phyloP scores from a whole-genome alignment of 805 yeast species.

The Kodamaea laetipori region DNA sequence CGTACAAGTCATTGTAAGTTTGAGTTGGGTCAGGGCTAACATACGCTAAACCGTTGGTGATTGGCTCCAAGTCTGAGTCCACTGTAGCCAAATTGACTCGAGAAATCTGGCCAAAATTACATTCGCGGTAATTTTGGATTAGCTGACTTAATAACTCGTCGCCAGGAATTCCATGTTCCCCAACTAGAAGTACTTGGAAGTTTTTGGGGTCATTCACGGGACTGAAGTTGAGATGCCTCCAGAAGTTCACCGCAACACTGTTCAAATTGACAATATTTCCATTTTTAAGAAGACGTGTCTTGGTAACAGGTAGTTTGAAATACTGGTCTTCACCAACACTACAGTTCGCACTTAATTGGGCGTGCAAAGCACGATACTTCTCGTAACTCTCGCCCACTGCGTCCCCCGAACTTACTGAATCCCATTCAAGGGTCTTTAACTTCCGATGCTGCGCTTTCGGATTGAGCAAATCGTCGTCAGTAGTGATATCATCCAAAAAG shows the following conservation, averaged over 20 bases:
- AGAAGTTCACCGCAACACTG: slow-evolving; percentile 48
- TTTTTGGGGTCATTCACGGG: slow-evolving; percentile 54
- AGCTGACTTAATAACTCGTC: slow-evolving; percentile 45
- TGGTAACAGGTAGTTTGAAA: slow-evolving; percentile 28
- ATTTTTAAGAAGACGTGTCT: slow-evolving; percentile 35
- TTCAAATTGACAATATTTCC: slow-evolving; percentile 48
- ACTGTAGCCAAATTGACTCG: slow-evolving; percentile 30
- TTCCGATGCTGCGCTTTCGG: slow-evolving; percentile 25
- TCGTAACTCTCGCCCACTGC: slow-evolving; percentile 23
- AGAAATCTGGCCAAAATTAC: slow-evolving; percentile 50
- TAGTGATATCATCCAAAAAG: slow-evolving; percentile 41
- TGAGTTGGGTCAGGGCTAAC: slow-evolving; percentile 18
- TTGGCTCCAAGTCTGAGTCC: slow-evolving; percentile 33
- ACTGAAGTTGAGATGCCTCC: slow-evolving; percentile 59
- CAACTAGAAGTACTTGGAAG: slow-evolving; percentile 52
- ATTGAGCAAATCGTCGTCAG: slow-evolving; percentile 29
- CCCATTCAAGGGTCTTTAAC: slow-evolving; percentile 37
- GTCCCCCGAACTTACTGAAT: slow-evolving; percentile 25
- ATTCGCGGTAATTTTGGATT: slow-evolving; percentile 46
- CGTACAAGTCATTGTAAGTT: slow-evolving; percentile 30
- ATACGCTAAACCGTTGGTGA: slow-evolving; percentile 29
- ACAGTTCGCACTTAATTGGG: slow-evolving; percentile 14
- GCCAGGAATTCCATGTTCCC: slow-evolving; percentile 30
- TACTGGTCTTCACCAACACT: slow-evolving; percentile 21
- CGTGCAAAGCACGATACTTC: slow-evolving; percentile 23